These are phyloP conservation scores for Penicillium hesseltinei DNA, from an alignment of 2,329 filamentous ascomycete species.

Conservation along the genomic window DNA sequence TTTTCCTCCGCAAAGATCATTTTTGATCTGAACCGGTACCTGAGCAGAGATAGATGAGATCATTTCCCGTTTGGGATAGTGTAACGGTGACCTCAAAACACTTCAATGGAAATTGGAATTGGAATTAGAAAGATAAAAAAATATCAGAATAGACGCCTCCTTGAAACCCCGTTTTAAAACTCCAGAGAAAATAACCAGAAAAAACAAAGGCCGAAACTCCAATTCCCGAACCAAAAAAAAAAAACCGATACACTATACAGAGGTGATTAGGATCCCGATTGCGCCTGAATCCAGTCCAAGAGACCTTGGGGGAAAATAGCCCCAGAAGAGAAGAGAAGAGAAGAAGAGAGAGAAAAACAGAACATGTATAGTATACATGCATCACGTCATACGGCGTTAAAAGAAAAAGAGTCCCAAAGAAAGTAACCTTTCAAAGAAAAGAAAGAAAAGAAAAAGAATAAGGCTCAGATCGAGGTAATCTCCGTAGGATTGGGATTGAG, in stretches of 20 bases:
- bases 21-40: slow-evolving; percentile 5
- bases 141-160: slow-evolving; percentile 6
- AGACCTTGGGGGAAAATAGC: slow-evolving; percentile 17
- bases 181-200: background rate
- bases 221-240: slow-evolving; percentile 2
- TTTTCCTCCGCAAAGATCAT: slow-evolving; percentile 7
- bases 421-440: background rate
- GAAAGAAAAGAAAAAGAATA: background rate
- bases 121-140: too few species aligned
- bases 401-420: background rate
- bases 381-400: slow-evolving; percentile 34
- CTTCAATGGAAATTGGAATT: slow-evolving; percentile 7
- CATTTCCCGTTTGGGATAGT: slow-evolving; percentile 1
- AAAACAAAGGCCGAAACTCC: slow-evolving; percentile 12
- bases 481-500: slow-evolving; percentile 40
- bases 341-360: slow-evolving; percentile 13
- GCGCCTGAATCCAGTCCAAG: slow-evolving; percentile 11
- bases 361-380: slow-evolving; percentile 36
- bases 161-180: slow-evolving; percentile 18
- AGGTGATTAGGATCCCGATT: slow-evolving; percentile 17
- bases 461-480: slow-evolving; percentile 36
- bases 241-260: slow-evolving; percentile 20
- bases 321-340: slow-evolving; percentile 14
- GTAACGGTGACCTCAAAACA: slow-evolving; percentile 1
- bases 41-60: background rate